phyloP scores from a whole-genome alignment of 2,329 filamentous ascomycete genomes.

The Torrubiellomyces zombiae region DNA sequence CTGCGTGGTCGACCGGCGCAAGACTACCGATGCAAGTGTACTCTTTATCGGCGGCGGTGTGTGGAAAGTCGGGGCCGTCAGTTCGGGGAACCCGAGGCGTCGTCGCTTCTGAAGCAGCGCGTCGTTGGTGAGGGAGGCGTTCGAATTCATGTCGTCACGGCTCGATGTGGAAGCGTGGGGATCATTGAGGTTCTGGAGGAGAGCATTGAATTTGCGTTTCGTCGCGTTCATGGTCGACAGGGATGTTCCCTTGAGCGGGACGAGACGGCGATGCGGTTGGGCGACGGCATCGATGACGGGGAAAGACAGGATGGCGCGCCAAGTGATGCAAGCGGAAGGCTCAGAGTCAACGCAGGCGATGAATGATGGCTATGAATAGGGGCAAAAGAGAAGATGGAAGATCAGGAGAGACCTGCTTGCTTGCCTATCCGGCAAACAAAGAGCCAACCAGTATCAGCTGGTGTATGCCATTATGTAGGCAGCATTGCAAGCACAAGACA shows the following conservation, averaged over 20 bases:
- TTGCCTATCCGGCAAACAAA: too few species aligned
- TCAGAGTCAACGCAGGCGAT: too few species aligned
- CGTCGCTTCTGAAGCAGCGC: constrained; percentile 35
- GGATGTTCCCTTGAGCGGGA: neutral
- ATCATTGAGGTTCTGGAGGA: constrained; percentile 50
- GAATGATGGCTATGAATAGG: too few species aligned
- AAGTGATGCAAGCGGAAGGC: too few species aligned
- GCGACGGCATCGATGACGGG: too few species aligned
- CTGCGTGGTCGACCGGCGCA: constrained; percentile 3
- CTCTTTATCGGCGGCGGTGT: constrained; percentile 7
- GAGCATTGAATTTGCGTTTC: constrained; percentile 69
- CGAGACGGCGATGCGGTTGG: neutral
- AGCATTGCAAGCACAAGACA: too few species aligned
- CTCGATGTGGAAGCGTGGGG: constrained; percentile 7
- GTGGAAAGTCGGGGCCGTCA: constrained; percentile 16
- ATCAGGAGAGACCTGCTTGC: too few species aligned
- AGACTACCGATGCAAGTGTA: constrained; percentile 5
- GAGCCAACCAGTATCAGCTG: too few species aligned
- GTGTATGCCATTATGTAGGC: too few species aligned
- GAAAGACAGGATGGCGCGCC: too few species aligned
- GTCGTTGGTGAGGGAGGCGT: constrained; percentile 13
- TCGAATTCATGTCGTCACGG: constrained; percentile 9
- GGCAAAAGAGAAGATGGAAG: too few species aligned
- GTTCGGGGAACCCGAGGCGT: constrained; percentile 27
- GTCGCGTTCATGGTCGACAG: constrained; percentile 51